phyloP scores from a whole-genome alignment of 352 stramenopile species.

The Globisporangium splendens region DNA sequence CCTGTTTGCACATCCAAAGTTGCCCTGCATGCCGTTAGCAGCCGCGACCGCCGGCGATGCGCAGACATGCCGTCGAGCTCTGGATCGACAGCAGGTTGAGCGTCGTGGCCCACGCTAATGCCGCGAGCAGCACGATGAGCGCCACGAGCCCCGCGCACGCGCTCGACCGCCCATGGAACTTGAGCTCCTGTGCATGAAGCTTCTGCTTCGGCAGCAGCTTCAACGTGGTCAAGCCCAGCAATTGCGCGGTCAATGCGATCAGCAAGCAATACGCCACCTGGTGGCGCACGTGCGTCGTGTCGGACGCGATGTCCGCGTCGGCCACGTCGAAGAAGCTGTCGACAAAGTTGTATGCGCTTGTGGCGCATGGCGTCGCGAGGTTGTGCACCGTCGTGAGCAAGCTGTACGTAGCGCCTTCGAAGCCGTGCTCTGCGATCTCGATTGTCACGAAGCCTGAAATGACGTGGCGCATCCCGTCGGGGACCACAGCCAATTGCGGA shows the following conservation, averaged over 20 bases:
- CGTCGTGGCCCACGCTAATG: constrained; percentile 46
- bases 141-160: constrained; percentile 31
- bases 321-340: constrained; percentile 55
- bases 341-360: constrained; percentile 50
- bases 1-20: neutral
- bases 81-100: constrained; percentile 64
- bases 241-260: constrained; percentile 36
- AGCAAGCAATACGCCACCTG: constrained; percentile 55
- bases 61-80: constrained; percentile 55
- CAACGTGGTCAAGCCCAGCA: constrained; percentile 43
- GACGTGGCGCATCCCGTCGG: constrained; percentile 59
- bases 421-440: constrained; percentile 69
- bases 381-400: constrained; percentile 70
- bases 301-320: constrained; percentile 50
- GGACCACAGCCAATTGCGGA: constrained; percentile 50
- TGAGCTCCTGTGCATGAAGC: constrained; percentile 53
- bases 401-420: constrained; percentile 62
- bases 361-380: constrained; percentile 48
- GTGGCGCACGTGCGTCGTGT: constrained; percentile 53
- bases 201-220: constrained; percentile 62
- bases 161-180: constrained; percentile 47
- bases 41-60: constrained; percentile 52
- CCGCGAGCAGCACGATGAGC: constrained; percentile 31
- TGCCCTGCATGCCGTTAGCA: constrained; percentile 20
- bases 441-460: constrained; percentile 60